Base-by-base conservation (phyloP, 2,329 filamentous ascomycete genomes). In the Escovopsis sp. region DNA sequence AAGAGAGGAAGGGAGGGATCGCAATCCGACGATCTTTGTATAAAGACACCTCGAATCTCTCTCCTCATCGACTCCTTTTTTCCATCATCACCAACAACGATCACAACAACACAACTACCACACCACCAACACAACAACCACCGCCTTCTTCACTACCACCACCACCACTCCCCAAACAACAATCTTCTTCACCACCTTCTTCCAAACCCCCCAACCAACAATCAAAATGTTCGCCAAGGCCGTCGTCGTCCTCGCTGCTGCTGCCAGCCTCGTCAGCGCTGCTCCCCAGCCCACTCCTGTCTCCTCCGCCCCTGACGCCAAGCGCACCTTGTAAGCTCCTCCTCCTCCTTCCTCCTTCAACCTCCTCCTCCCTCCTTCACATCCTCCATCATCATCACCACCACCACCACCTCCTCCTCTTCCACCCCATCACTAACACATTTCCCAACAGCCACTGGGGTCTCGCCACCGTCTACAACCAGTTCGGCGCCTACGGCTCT, bases 221-320 rank as follows among this genome's bases (percentile, higher is more conserved):
- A 25, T 39, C 37, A 39, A 35, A 17, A 39, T 39, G 37, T 39
- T 39, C 27, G 29, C 37, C 18, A 39, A 39, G 34, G 37, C 34
- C 31, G 21, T 39, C 28, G 19, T 39, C 30, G 16, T 39, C 26
- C 37, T 39, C 17, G 37, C 37, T 27, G 37, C 37, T 36, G 34
- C 31, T 23, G 31, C 37, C 37, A 34, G 37, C 37, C 15, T 39
- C 14, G 37, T 31, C 34, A 39, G 37, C 34, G 37, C 37, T 28
- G 33, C 33, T 27, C 37, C 37, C 7, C 27, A 38, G 36, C 36
- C 36, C 28, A 27, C 33, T 29, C 36, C 31, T 14, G 36, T 38
- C 21, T 18, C 11, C 13, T 34, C 36, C 35, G 28, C 36, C 33
- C 26, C 37, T 12, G 25, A 29, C 10, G 34, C 34, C 18, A 39